Evolutionary conservation across 139 green algal species (phyloP), one percentile per base, ranked within the genome.

Genomic region (Chlorella sp.): DNA sequence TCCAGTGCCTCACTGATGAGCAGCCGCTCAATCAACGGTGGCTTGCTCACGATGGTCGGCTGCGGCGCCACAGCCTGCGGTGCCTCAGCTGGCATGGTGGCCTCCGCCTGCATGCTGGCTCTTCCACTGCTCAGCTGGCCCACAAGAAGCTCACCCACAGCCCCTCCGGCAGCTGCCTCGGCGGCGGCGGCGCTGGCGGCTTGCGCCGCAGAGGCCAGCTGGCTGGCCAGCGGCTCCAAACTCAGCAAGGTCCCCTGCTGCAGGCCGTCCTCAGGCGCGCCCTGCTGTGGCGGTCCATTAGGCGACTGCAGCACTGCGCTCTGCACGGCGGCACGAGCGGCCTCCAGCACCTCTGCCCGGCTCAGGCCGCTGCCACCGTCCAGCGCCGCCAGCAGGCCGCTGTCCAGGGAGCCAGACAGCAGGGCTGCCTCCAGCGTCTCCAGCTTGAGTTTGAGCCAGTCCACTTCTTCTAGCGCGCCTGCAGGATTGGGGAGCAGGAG

Each of bases 401-500:
- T 54, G 62, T 84, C 83, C 17, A 77, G 48, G 4, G 83, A 79
- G 48, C 67, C 75, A 22, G 62, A 62, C 44, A 82, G 32, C 20
- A 90, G 64, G 9, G 69, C 43, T 1, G 48, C 40, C 51, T 92
- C 86, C 24, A 93, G 62, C 0, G 32, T 75, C 54, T 90, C 88
- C 80, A 93, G 83, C 70, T 85, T 86, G 41, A 43, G 48, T 19
- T 84, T 72, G 46, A 93, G 81, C 86, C 86, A 91, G 56, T 93
- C 90, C 40, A 93, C 81, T 48, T 93, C 88, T n/a, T 93, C 90
- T 56, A 93, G 62, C 0, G 90, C 90, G 32, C 86, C 90, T 89
- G 77, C 38, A 87, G 19, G 46, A 30, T 1, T 26, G 38, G 36
- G 68, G n/a, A n/a, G n/a, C n/a, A 43, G 24, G 51, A 24, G 13